phyloP scores from a whole-genome alignment of 371 early-diverging fungal genomes.

The Apophysomyces variabilis region DNA sequence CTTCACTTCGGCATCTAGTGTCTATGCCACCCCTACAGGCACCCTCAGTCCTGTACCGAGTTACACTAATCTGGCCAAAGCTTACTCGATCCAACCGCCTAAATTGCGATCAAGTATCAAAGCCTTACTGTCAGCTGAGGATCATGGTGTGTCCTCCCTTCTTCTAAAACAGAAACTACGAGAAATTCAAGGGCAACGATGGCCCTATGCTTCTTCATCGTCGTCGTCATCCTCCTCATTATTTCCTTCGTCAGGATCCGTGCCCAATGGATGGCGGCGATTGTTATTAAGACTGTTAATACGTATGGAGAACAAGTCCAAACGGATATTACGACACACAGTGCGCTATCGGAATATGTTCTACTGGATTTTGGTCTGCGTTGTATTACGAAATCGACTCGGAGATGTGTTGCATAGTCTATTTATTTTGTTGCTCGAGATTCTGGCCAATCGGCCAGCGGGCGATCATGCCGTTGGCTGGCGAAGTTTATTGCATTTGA shows the following conservation, averaged over 20 bases:
- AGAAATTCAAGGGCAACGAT: constrained; percentile 16
- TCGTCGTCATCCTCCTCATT: background rate
- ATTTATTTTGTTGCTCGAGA: constrained; percentile 31
- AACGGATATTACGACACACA: constrained; percentile 21
- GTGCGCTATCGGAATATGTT: constrained; percentile 32
- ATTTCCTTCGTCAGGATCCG: constrained; percentile 3
- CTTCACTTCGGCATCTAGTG: constrained; percentile 21
- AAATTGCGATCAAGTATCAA: constrained; percentile 27
- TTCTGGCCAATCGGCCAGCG: constrained; percentile 17
- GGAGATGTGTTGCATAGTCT: constrained; percentile 34
- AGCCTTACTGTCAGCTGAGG: constrained; percentile 7
- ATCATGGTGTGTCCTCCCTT: constrained; percentile 16
- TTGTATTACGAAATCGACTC: constrained; percentile 39
- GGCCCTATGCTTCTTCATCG: constrained; percentile 5
- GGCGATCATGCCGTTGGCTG: constrained; percentile 21
- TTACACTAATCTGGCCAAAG: constrained; percentile 33
- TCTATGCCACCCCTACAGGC: constrained; percentile 32
- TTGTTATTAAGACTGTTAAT: constrained; percentile 6
- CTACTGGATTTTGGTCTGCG: constrained; percentile 40
- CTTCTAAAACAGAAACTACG: constrained; percentile 23
- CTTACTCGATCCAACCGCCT: constrained; percentile 28
- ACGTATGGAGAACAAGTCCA: constrained; percentile 12
- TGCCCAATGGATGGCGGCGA: constrained; percentile 2
- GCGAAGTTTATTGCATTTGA: constrained; percentile 25
- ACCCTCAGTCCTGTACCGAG: constrained; percentile 34